These are phyloP conservation scores for Tinospora cordifolia DNA, from an alignment of 164 flowering plant species.

Conservation along the genomic window DNA sequence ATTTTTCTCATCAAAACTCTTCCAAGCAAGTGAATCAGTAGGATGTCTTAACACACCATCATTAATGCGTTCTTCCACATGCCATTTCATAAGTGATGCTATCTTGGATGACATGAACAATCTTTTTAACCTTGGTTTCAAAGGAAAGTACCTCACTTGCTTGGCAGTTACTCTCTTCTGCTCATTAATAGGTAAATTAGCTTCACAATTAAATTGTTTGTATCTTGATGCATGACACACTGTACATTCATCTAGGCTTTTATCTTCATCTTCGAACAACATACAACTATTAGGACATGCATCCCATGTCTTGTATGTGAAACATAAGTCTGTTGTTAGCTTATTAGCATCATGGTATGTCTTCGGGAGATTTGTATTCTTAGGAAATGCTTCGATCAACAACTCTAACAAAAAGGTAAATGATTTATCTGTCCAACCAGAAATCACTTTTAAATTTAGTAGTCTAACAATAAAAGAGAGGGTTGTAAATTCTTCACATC, in stretches of 20 bases:
- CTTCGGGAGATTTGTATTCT: too few relatives aligned
- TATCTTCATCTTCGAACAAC: background rate
- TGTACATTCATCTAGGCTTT: background rate
- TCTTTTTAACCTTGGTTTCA: background rate
- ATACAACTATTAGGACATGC: background rate
- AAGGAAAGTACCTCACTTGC: background rate
- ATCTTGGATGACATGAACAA: conserved; percentile 1
- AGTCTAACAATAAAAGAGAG: too few relatives aligned
- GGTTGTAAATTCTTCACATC: too few relatives aligned
- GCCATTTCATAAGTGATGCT: background rate
- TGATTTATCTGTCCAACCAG: too few relatives aligned
- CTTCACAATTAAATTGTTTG: background rate
- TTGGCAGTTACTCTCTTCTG: background rate
- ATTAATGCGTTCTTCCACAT: background rate
- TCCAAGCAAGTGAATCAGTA: background rate
- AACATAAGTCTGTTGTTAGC: too few relatives aligned
- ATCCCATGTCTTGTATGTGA: background rate
- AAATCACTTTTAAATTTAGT: too few relatives aligned
- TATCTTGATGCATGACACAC: background rate
- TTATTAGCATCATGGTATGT: too few relatives aligned
- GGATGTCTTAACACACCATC: conserved; percentile 1
- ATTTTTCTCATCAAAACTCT: background rate
- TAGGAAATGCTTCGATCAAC: too few relatives aligned
- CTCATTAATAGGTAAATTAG: background rate
- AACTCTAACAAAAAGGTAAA: too few relatives aligned